Conservation (phyloP, 2,329 filamentous ascomycete species). For the Akanthomyces lecanii region DNA sequence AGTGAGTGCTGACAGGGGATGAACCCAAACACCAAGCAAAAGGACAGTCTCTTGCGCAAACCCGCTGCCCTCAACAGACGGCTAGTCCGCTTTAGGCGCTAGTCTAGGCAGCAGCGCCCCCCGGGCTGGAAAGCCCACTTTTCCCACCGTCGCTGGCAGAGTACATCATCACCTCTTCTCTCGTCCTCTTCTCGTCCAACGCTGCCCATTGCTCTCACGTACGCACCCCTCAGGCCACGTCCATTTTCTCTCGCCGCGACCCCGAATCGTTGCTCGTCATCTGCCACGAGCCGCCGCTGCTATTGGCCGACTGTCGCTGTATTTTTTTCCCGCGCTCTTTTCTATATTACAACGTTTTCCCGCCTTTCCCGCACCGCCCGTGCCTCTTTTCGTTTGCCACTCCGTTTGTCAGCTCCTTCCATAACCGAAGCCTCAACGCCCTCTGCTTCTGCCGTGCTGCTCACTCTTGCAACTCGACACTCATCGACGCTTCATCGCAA, state of each 20-base stretch:
- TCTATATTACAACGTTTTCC: conserved; percentile 13
- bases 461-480: not conserved
- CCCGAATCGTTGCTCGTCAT: conserved; percentile 12
- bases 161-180: conserved; percentile 19
- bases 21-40: too few relatives aligned
- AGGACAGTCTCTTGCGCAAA: conserved; percentile 26
- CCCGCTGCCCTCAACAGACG: not conserved
- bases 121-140: conserved; percentile 26
- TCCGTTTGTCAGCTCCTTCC: not conserved
- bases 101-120: conserved; percentile 32
- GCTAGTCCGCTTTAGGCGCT: conserved; percentile 22
- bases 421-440: not conserved
- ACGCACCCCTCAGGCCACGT: conserved; percentile 20
- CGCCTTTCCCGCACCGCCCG: conserved; percentile 1
- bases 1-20: conserved; percentile 16
- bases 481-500: not conserved
- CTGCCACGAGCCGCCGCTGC: conserved; percentile 2
- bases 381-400: conserved; percentile 6
- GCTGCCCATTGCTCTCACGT: conserved; percentile 15
- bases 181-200: conserved; percentile 12
- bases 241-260: not conserved
- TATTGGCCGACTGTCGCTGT: conserved; percentile 2
- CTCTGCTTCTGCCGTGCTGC: not conserved
- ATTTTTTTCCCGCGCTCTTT: not conserved
- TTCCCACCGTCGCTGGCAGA: conserved; percentile 17